Evolutionary conservation across 805 yeast species (phyloP), one percentile per base, ranked within the genome.

Genomic region (Monosporozyma unispora): DNA sequence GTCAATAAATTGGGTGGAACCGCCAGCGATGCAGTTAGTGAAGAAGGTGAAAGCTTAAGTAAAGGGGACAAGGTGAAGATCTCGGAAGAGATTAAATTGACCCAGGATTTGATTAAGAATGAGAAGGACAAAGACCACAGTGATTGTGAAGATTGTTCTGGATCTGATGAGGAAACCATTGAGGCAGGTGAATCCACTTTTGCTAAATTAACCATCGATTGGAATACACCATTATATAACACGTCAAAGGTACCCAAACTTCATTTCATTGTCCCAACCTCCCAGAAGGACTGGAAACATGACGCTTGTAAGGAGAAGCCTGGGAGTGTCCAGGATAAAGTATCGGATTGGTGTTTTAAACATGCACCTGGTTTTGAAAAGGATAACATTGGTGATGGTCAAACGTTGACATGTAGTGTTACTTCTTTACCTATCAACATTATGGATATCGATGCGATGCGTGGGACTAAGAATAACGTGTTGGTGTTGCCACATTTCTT

Each of bases 191-290:
- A 61, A 46, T 48, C 51, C 19, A 52, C 48, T 1, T 62, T 57
- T 38, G 47, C 56, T 4, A 60, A 58, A 50, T 47, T 65, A 45
- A 55, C 60, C 41, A 59, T 65, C 44, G 69, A 66, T 46, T 55
- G 57, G 49, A 71, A 58, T 21, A 60, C 55, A 22, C 75, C 76
- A 6, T 70, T 89, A 27, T 88, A 85, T 79, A 82, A 84, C 51
- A 74, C 90, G 5, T 81, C 95, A 0, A 76, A 75, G 53, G 81
- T 85, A 0, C 80, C 80, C 42, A 82, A 81, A 2, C 61, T 84
- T 22, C 97, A 90, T 56, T 70, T 88, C 21, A 68, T 91, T 31
- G 81, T 90, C 0, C 84, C 96, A 2, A 89, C 97, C 0, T 95
- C 93, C 10, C 81, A 81, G 56, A 62, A 77, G 0, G 95, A 91